Conservation (phyloP, 2,329 filamentous ascomycete genomes). For the Chrysoporthe cubensis region DNA sequence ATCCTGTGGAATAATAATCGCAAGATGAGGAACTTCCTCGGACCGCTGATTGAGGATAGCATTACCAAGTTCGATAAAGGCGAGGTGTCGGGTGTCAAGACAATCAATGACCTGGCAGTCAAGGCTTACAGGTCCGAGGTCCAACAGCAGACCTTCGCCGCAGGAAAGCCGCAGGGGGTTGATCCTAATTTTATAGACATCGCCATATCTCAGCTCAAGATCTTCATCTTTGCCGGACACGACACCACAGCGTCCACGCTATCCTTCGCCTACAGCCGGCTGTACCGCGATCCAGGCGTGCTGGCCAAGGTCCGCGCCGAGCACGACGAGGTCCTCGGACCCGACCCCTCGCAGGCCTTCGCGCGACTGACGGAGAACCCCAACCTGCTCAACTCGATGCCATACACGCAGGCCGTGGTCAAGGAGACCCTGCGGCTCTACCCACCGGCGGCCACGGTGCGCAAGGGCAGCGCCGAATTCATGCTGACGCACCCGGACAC, state of each 20-base stretch:
- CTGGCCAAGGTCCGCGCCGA: slow-evolving; percentile 36
- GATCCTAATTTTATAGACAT: slow-evolving; percentile 20
- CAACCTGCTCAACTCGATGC: slow-evolving; percentile 51
- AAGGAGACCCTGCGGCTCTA: slow-evolving; percentile 59
- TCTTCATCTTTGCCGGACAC: slow-evolving; percentile 34
- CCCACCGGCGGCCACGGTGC: slow-evolving; percentile 49
- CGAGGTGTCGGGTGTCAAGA: slow-evolving; percentile 31
- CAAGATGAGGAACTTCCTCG: slow-evolving; percentile 34
- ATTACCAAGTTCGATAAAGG: slow-evolving; percentile 32
- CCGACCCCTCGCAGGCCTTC: slow-evolving; percentile 36
- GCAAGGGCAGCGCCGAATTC: slow-evolving; percentile 38
- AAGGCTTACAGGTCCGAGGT: slow-evolving; percentile 33
- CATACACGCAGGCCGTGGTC: slow-evolving; percentile 57
- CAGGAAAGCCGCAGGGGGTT: background rate
- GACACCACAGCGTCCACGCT: slow-evolving; percentile 27
- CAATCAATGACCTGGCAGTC: slow-evolving; percentile 37
- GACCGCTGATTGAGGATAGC: slow-evolving; percentile 35
- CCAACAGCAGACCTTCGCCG: slow-evolving; percentile 8
- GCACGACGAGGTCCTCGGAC: slow-evolving; percentile 36
- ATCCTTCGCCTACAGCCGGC: slow-evolving; percentile 25
- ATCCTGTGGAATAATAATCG: slow-evolving; percentile 36
- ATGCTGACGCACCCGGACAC: slow-evolving; percentile 41
- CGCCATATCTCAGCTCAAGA: slow-evolving; percentile 33
- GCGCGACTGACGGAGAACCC: slow-evolving; percentile 45
- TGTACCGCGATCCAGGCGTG: slow-evolving; percentile 33